A percentile compares a stretch with the other conserved stretches of the same genome.
Conservation (phyloP, 495 filamentous ascomycete species). For the Penicillium simplicissimum region DNA sequence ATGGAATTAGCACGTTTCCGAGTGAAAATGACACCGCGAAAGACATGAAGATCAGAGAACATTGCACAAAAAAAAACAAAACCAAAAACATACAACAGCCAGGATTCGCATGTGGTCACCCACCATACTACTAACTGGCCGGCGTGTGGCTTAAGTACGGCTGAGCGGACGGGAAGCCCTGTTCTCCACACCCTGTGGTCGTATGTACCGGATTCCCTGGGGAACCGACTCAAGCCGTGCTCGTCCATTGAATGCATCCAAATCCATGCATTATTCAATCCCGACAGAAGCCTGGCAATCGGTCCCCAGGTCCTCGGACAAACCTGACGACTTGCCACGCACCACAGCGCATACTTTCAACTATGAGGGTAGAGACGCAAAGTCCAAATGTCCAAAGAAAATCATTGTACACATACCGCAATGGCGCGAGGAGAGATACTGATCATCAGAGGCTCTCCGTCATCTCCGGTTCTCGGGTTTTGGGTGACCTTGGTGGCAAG, state of each 20-base stretch:
- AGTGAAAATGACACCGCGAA: background rate
- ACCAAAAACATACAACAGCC: conserved; percentile 49
- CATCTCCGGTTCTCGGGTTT: conserved; percentile 52
- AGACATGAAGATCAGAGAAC: too few relatives aligned
- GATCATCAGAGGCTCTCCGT: conserved; percentile 79
- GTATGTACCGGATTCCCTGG: conserved; percentile 33
- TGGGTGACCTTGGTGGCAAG: conserved; percentile 35
- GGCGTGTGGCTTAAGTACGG: conserved; percentile 55
- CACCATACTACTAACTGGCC: conserved; percentile 52
- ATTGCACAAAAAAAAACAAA: conserved; percentile 2
- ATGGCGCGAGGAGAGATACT: conserved; percentile 80
- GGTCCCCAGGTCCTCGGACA: background rate
- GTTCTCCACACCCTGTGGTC: conserved; percentile 54
- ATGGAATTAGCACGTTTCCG: conserved; percentile 15
- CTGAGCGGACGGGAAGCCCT: conserved; percentile 53
- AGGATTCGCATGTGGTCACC: conserved; percentile 54
- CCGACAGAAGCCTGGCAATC: background rate
- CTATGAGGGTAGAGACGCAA: background rate
- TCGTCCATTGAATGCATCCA: background rate
- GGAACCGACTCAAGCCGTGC: conserved; percentile 18
- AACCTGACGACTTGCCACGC: conserved; percentile 7
- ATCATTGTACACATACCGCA: conserved; percentile 55
- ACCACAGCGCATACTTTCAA: conserved; percentile 5
- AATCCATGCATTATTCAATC: background rate
- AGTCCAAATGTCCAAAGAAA: conserved; percentile 6